phyloP scores from a whole-genome alignment of 208 protist species.

The Trichomonas vaginalis region DNA sequence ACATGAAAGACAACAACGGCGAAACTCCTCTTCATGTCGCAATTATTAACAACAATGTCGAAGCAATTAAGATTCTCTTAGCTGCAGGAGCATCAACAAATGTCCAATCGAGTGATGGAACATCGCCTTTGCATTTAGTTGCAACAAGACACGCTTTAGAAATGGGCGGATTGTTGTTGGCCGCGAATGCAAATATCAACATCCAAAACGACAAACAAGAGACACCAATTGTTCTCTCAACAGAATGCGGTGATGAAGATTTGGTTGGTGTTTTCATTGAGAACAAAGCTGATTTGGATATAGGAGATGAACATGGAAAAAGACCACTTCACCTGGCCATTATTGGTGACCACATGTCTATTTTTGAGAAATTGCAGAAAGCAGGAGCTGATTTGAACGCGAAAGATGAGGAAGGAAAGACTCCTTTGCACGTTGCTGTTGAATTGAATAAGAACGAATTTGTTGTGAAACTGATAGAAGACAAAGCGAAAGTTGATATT shows the following conservation, averaged over 20 bases:
- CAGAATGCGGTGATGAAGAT: not conserved
- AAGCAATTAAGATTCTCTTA: not conserved
- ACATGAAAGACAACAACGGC: not conserved
- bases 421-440: not conserved
- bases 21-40: not conserved
- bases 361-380: not conserved
- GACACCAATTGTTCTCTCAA: not conserved
- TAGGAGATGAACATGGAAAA: not conserved
- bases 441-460: not conserved
- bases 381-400: not conserved
- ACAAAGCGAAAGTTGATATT: not conserved
- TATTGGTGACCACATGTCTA: not conserved
- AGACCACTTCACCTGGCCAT: not conserved
- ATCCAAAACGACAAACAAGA: not conserved
- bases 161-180: not conserved
- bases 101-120: not conserved
- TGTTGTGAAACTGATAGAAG: not conserved
- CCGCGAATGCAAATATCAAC: not conserved
- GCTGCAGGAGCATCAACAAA: not conserved
- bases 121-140: not conserved
- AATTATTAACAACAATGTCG: not conserved
- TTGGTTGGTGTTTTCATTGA: not conserved
- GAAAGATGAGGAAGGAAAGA: not conserved
- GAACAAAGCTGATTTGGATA: not conserved
- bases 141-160: not conserved